phyloP scores from a whole-genome alignment of 495 filamentous ascomycete species.

The Annulohypoxylon nitens region DNA sequence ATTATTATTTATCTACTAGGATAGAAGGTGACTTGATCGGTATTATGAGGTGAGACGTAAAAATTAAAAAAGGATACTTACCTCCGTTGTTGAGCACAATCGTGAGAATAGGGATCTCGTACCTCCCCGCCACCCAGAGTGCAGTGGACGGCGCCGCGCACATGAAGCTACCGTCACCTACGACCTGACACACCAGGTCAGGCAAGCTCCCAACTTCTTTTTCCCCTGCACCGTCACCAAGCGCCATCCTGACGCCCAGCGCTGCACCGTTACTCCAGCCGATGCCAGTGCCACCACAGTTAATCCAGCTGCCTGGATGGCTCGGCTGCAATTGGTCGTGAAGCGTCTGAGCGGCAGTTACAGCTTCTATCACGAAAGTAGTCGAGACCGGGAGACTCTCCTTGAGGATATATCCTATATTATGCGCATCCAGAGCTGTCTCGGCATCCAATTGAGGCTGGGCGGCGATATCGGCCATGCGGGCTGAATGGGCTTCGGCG shows the following conservation, averaged over 20 bases:
- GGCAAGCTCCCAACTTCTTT: slow-evolving; percentile 8
- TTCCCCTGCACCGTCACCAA: background rate
- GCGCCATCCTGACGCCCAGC: slow-evolving; percentile 53
- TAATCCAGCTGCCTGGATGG: slow-evolving; percentile 55
- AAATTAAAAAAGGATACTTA: slow-evolving; percentile 27
- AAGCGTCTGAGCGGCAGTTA: slow-evolving; percentile 48
- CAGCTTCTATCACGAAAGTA: slow-evolving; percentile 55
- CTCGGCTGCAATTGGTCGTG: slow-evolving; percentile 48
- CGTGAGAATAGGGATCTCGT: slow-evolving; percentile 54
- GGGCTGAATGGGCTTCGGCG: slow-evolving; percentile 23
- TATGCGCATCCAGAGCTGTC: slow-evolving; percentile 34
- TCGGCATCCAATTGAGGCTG: slow-evolving; percentile 11
- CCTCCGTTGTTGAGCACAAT: slow-evolving; percentile 57
- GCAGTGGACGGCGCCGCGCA: slow-evolving; percentile 52
- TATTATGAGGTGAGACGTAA: background rate
- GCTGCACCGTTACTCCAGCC: slow-evolving; percentile 58
- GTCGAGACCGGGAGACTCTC: slow-evolving; percentile 39
- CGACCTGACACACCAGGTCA: slow-evolving; percentile 19
- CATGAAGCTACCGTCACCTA: slow-evolving; percentile 57
- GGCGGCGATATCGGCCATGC: slow-evolving; percentile 38
- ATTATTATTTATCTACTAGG: background rate
- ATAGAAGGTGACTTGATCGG: background rate
- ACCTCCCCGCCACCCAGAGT: slow-evolving; percentile 50
- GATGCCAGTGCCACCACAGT: slow-evolving; percentile 50
- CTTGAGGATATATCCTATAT: slow-evolving; percentile 41